Base-by-base conservation (phyloP, 2,329 filamentous ascomycete genomes). In the Aspergillus jensenii region DNA sequence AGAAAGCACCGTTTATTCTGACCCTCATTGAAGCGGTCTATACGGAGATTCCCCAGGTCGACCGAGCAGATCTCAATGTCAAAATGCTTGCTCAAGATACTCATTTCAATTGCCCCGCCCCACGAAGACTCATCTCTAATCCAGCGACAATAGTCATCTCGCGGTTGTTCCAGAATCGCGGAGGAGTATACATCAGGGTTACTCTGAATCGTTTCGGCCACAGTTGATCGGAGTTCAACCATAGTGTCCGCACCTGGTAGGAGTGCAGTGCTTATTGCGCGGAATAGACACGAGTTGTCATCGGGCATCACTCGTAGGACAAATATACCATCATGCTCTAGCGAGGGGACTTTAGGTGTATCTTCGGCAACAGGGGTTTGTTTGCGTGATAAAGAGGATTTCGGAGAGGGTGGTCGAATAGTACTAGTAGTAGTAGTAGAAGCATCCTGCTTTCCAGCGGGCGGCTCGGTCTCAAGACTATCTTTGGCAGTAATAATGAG, bases 231-330 rank as follows among this genome's bases (percentile, higher is more conserved):
- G 17, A 97, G 81, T 67, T 90, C 87, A 0, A 81, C 84, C 85
- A 90, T 89, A 8, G 82, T 81, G 62, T 88, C 86, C 65, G 89
- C 81, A 2, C 81, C 79, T 33, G 85, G 83, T 49, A 91, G 84
- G n/a, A 96, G 82, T 3, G 90, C 90, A 54, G 88, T 89, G 15
- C 90, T 90, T 47, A 98, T 87, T 0, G 93, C 93, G 27, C 92
- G 90, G 75, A 97, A 98, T 68, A 98, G 87, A 76, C 93, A 98
- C 58, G 88, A 91, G 75, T 97, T 97, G 74, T 98, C 93, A 70
- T 97, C 93, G 4, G 93, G 91, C 93, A 98, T 97, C 51, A 98
- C 90, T 14, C 93, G 88, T 17, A 97, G 83, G 8, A 96, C 89
- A 17, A 84, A 74, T 1, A 81, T 83, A 47, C 84, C 84, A 33